Evolutionary conservation across 805 yeast species (phyloP).

Genomic region (Monosporozyma yasuniensis): DNA sequence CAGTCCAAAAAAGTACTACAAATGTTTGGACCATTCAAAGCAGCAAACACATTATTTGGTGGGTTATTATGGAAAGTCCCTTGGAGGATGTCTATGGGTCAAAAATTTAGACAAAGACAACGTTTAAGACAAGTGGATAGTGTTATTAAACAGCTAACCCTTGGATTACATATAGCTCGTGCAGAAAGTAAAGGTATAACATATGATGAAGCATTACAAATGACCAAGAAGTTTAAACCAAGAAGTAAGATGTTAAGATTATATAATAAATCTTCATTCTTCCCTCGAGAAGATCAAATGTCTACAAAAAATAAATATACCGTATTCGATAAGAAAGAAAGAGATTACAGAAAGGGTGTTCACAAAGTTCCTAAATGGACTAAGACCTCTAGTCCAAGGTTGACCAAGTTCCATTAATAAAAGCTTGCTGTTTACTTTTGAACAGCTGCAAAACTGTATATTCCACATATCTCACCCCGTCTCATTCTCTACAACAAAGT

Average conservation of each 20-base stretch:
- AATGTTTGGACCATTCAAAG: slow-evolving; percentile 30
- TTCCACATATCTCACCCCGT: neutral
- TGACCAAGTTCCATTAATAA: slow-evolving; percentile 57
- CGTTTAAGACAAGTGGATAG: slow-evolving; percentile 77
- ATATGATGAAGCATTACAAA: slow-evolving; percentile 14
- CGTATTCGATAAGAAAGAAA: slow-evolving; percentile 64
- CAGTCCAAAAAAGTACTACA: neutral
- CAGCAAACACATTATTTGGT: slow-evolving; percentile 22
- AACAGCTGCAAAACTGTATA: no score
- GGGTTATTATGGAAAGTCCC: slow-evolving; percentile 51
- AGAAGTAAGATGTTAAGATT: slow-evolving; percentile 21
- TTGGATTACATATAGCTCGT: slow-evolving; percentile 25
- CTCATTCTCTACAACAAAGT: neutral
- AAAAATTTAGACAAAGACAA: slow-evolving; percentile 75
- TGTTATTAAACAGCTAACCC: slow-evolving; percentile 44
- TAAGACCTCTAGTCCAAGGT: slow-evolving; percentile 65
- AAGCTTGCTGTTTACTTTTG: no score
- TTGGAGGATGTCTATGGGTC: slow-evolving; percentile 68
- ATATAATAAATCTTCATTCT: slow-evolving; percentile 31
- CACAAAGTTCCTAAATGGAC: slow-evolving; percentile 93
- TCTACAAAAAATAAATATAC: slow-evolving; percentile 75
- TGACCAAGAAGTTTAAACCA: slow-evolving; percentile 18
- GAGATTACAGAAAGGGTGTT: slow-evolving; percentile 77
- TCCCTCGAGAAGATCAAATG: slow-evolving; percentile 82
- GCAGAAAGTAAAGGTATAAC: slow-evolving; percentile 17